Evolutionary conservation across 495 filamentous ascomycete genomes (phyloP).

Genomic region (Aspergillus nidulans): DNA sequence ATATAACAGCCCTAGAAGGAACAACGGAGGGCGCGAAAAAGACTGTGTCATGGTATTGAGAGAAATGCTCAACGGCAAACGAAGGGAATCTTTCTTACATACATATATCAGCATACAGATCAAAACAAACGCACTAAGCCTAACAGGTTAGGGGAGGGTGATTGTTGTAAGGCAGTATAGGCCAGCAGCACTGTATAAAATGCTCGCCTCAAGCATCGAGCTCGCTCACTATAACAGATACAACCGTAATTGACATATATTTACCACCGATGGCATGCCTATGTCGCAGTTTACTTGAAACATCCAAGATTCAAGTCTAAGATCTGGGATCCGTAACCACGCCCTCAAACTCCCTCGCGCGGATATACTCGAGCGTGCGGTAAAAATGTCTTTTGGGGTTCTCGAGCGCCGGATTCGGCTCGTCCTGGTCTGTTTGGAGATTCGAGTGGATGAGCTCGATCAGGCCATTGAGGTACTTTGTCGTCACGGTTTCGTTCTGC

Average conservation of each 20-base stretch:
- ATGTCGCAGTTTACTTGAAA: background rate
- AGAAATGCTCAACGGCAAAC: conserved; percentile 1
- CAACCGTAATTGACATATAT: background rate
- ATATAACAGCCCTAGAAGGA: conserved; percentile 2
- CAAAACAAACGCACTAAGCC: background rate
- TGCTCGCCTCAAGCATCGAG: no score
- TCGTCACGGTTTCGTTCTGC: conserved; percentile 96
- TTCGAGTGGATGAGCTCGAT: conserved; percentile 98
- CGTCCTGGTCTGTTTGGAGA: conserved; percentile 70
- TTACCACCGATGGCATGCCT: background rate
- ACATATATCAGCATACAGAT: background rate
- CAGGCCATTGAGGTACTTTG: conserved; percentile 95
- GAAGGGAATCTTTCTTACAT: conserved; percentile 13
- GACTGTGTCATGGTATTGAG: conserved; percentile 5
- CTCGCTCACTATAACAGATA: background rate
- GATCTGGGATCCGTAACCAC: conserved; percentile 67
- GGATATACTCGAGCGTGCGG: conserved; percentile 89
- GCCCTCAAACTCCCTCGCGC: conserved; percentile 86
- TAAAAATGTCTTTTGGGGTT: conserved; percentile 87
- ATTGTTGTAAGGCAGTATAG: background rate
- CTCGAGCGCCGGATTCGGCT: conserved; percentile 70
- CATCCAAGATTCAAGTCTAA: background rate
- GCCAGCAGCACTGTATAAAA: background rate
- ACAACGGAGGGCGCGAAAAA: conserved; percentile 13
- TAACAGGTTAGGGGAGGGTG: background rate